phyloP scores from a whole-genome alignment of 768 basidiomycete species.

The Lactarius hatsudake region DNA sequence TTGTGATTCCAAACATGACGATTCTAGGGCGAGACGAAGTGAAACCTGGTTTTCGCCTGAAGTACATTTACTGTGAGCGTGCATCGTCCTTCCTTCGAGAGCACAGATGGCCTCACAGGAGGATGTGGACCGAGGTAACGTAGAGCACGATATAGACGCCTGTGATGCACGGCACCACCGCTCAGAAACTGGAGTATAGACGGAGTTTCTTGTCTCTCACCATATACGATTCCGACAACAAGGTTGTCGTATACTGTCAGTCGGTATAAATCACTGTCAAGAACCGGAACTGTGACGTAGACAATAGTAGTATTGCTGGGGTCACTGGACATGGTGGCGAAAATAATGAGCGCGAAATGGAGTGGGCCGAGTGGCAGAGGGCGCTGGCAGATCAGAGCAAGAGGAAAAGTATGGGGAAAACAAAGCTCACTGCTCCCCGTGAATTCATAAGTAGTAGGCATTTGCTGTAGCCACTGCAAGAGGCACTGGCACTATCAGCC shows the following conservation, averaged over 20 bases:
- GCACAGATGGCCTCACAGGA: conserved; percentile 14
- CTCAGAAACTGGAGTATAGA: neutral
- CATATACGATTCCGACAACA: conserved; percentile 16
- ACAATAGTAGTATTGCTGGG: no score
- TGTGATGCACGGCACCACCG: neutral
- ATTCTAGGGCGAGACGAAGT: conserved; percentile 10
- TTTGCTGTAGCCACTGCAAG: no score
- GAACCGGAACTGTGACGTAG: no score
- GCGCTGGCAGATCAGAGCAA: no score
- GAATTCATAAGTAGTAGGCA: no score
- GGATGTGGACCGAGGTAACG: conserved; percentile 6
- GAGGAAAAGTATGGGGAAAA: no score
- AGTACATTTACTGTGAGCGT: neutral
- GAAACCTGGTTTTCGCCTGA: conserved; percentile 10
- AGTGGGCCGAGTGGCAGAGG: no score
- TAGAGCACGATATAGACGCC: conserved; percentile 9
- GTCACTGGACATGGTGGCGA: no score
- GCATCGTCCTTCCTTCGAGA: neutral
- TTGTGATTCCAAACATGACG: neutral
- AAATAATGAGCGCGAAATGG: no score
- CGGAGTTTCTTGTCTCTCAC: neutral
- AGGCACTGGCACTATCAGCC: no score
- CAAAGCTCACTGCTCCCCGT: no score
- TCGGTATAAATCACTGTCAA: no score
- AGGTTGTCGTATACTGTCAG: neutral